Evolutionary conservation across 2,329 filamentous ascomycete genomes (phyloP), one percentile per base, ranked within the genome.

Genomic region (Microcyclosporella mali): DNA sequence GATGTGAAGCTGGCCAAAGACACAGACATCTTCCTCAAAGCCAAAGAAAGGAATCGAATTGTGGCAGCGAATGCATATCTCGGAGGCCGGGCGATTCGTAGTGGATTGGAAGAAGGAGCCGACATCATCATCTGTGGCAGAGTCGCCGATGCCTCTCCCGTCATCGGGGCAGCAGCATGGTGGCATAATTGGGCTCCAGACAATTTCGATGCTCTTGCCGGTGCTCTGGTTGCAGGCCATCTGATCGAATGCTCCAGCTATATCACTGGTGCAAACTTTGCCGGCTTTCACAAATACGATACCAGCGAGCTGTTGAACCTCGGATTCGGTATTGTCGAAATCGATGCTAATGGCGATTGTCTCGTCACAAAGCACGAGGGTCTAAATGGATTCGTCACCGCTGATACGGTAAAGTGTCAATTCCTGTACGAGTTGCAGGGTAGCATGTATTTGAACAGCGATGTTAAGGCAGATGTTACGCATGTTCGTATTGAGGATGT

Each of bases 371-470:
- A 66, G 49, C 62, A 64, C 37, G 51, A 59, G 15, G 56, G 52
- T 1, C 57, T 62, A 29, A 59, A 56, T 19, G 65, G 66, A 30
- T 55, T 56, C 35, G 61, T 66, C 4, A 63, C 65, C 0, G 66
- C 70, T 10, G 69, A 75, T 43, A 77, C 73, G 1, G 69, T 73
- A 33, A 70, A 68, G 1, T 71, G 68, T 9, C 74, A 78, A 45
- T 59, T 77, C 4, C 49, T 77, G 4, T 77, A 75, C 51, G 73
- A 76, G 55, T 68, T 75, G 14, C 72, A 75, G 45, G 73, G 73
- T 2, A 71, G 69, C 1, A 70, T 68, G 59, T 79, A 79, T 56
- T 73, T 70, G 60, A 77, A 78, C 58, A 71, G 68, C 1, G 75
- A 78, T 50, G 74, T 77, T 16, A 75, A 70, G 0, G 74, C 75